phyloP scores from a whole-genome alignment of 2,329 filamentous ascomycete genomes.

The Ophiostoma piceae region DNA sequence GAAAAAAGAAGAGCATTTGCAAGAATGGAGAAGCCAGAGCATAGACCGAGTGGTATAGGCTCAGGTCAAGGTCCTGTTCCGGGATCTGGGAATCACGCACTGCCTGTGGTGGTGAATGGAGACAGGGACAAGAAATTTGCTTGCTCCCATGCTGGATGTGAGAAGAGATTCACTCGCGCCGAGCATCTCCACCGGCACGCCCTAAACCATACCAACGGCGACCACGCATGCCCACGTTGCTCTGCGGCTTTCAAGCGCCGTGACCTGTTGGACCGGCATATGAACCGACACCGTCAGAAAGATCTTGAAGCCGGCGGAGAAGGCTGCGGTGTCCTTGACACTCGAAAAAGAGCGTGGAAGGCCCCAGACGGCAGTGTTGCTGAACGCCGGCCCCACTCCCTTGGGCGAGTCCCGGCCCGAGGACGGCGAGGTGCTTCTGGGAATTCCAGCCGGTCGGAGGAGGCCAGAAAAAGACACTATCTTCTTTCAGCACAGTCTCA shows the following conservation, averaged over 20 bases:
- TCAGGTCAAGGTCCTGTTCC: background rate
- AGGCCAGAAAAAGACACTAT: background rate
- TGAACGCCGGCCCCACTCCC: slow-evolving; percentile 12
- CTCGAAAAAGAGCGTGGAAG: slow-evolving; percentile 26
- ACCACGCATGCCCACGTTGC: slow-evolving; percentile 24
- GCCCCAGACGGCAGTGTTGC: slow-evolving; percentile 22
- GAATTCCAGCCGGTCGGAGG: background rate
- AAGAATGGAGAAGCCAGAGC: slow-evolving; percentile 19
- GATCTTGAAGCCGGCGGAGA: slow-evolving; percentile 26
- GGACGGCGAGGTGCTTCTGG: background rate
- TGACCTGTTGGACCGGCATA: slow-evolving; percentile 26
- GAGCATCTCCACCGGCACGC: slow-evolving; percentile 79
- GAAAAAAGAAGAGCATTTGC: background rate
- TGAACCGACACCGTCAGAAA: slow-evolving; percentile 24
- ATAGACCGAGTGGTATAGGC: slow-evolving; percentile 9
- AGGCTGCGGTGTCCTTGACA: slow-evolving; percentile 25
- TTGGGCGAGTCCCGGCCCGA: background rate
- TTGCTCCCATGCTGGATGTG: slow-evolving; percentile 53
- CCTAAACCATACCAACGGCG: slow-evolving; percentile 52
- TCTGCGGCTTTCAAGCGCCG: slow-evolving; percentile 26
- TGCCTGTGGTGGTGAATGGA: background rate
- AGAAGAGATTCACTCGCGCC: slow-evolving; percentile 73
- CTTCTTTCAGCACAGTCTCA: background rate
- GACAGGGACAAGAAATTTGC: slow-evolving; percentile 21
- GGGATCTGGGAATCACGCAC: background rate